phyloP scores from a whole-genome alignment of 768 basidiomycete genomes.

The Rhodotorula paludigena region DNA sequence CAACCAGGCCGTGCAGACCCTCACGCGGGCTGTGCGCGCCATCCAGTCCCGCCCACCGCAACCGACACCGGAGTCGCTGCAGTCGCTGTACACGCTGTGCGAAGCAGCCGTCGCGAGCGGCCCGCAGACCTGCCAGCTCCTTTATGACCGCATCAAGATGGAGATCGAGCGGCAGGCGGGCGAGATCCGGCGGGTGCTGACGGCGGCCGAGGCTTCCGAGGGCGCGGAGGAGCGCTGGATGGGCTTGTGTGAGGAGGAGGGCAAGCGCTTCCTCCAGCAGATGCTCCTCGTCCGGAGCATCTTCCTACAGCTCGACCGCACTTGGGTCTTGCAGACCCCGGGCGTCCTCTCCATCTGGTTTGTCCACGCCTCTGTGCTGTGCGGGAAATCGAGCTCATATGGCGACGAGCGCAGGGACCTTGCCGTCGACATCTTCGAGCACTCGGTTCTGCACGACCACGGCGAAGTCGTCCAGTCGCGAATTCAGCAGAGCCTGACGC shows the following conservation, averaged over 20 bases:
- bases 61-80: constrained; percentile 40
- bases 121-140: constrained; percentile 51
- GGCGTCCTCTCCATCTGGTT: constrained; percentile 54
- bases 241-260: constrained; percentile 55
- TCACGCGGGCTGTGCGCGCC: constrained; percentile 40
- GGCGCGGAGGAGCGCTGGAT: constrained; percentile 57
- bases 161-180: constrained; percentile 60
- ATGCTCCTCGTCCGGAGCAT: constrained; percentile 60
- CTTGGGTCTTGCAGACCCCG: constrained; percentile 54
- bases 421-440: constrained; percentile 57
- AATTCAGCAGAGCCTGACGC: constrained; percentile 52
- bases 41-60: constrained; percentile 39
- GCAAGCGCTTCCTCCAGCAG: constrained; percentile 62
- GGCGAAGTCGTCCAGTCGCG: constrained; percentile 50
- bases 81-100: constrained; percentile 41
- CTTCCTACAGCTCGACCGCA: constrained; percentile 67
- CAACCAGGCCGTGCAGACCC: constrained; percentile 24
- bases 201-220: constrained; percentile 20
- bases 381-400: neutral
- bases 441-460: constrained; percentile 55
- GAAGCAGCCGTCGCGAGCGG: constrained; percentile 46
- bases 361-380: constrained; percentile 6
- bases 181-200: constrained; percentile 51
- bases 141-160: constrained; percentile 59
- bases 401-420: constrained; percentile 49